phyloP scores from a whole-genome alignment of 202 grass and related monocot species.

The Eragrostis tef region DNA sequence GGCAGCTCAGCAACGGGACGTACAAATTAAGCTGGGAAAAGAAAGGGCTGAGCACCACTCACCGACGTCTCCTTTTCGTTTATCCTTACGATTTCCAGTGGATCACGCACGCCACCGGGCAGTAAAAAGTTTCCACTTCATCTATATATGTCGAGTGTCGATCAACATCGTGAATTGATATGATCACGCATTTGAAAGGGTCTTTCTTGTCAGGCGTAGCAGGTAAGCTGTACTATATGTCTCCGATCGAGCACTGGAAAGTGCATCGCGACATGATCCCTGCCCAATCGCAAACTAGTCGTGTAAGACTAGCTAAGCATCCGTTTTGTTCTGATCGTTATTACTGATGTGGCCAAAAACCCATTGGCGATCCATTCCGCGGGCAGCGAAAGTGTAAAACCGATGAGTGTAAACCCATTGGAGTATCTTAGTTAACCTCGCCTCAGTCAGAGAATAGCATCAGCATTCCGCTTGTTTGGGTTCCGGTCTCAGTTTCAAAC shows the following conservation, averaged over 20 bases:
- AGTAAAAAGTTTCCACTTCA: slow-evolving; percentile 31
- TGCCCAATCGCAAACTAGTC: slow-evolving; percentile 29
- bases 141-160: background rate
- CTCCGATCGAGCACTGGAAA: slow-evolving; percentile 1
- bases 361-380: slow-evolving; percentile 9
- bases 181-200: slow-evolving; percentile 4
- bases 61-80: background rate
- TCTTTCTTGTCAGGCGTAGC: background rate
- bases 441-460: background rate
- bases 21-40: too few relatives aligned
- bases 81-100: background rate
- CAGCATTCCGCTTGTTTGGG: background rate
- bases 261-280: slow-evolving; percentile 3
- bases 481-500: slow-evolving; percentile 13
- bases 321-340: slow-evolving; percentile 33
- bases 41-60: too few relatives aligned
- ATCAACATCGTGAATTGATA: background rate
- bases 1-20: too few relatives aligned
- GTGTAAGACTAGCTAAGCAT: slow-evolving; percentile 46
- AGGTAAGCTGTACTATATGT: slow-evolving; percentile 13
- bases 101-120: slow-evolving; percentile 12
- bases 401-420: too few relatives aligned
- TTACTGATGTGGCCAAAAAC: slow-evolving; percentile 4
- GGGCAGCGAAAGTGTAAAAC: slow-evolving; percentile 20
- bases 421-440: too few relatives aligned